Evolutionary conservation across 805 yeast species (phyloP), one percentile per base, ranked within the genome.

Genomic region (Metschnikowia gruessii): DNA sequence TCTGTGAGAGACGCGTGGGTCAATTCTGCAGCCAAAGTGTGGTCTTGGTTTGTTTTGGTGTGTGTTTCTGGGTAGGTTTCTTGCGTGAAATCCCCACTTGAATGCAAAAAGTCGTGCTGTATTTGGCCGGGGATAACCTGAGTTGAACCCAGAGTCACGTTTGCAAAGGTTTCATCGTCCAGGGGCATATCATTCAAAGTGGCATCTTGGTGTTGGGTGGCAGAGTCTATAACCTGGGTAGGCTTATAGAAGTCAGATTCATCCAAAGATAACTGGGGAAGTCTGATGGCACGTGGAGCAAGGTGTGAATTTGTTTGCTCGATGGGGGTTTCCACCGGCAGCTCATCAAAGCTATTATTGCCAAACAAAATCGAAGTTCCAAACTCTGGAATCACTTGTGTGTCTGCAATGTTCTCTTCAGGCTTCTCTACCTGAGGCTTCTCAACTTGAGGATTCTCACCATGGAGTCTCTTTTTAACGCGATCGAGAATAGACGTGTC

Each of bases 181-280:
- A 26, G 12, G 12, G 28, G 3, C 12, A 7, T 11, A 26, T 26
- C 12, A 6, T 26, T 3, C 9, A 26, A 10, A 26, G 28, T 19
- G 22, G 30, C 18, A 11, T 39, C 40, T 6, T 28, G 29, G 11
- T n/a, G n/a, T 35, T 41, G 46, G 12, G 40, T 32, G 5, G 15
- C 45, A 9, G 51, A 48, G 4, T 34, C 46, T 13, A 37, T 45
- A 2, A 42, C 31, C 26, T 49, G 49, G 3, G 51, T 46, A 13
- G 55, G 51, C 19, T 46, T 52, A 22, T 22, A 12, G 13, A 47
- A 48, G 17, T 54, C 55, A 8, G 49, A 43, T 22, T 43, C 48
- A 35, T 60, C 64, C 10, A 59, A 45, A 12, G 49, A 59, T 38
- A 70, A 57, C 49, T 71, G 75, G 1, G 75, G 76, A 17, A 70